Evolutionary conservation across 306 rosid species (phyloP), one percentile per base, ranked within the genome.

Genomic region (Corylus avellana): DNA sequence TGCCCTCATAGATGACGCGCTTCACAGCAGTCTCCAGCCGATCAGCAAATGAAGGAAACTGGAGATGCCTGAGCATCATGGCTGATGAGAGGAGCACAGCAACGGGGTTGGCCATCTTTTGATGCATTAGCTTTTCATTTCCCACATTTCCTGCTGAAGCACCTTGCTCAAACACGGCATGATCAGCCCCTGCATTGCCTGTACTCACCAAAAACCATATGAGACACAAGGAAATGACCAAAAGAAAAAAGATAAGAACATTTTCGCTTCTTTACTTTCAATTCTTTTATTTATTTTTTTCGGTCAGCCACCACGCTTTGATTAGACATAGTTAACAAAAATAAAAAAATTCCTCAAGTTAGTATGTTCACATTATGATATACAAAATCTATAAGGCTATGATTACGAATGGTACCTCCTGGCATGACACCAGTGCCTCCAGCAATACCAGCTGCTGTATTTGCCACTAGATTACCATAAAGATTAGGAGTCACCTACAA

Each of bases 41-140:
- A 64, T 92, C 97, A 0, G 97, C 97, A 61, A 92, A 91, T 48
- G 97, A 89, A 57, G 94, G 96, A 72, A 92, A 91, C 86, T 88
- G 97, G 63, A 92, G 96, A 67, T 93, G 97, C 79, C 97, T 87
- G 70, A 93, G 81, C 97, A 93, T 91, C 94, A 91, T 93, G 83
- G 97, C 96, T 0, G 96, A 91, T 16, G 97, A 91, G 20, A 93
- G 88, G 66, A 93, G 88, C 84, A 91, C 68, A 20, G 94, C 97
- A n/a, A 93, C 94, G 1, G 97, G 97, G 77, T 93, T 91, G 1
- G 94, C 94, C 80, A 59, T 88, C 75, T 82, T 85, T 70, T 89
- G 94, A 73, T 89, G 89, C 85, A 80, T 64, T 4, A 85, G 0
- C 58, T 83, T 93, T 16, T 93, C 97, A 18, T 84, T 88, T 25